Conservation (phyloP, 345 rosid genomes). For the Camelina laxa region DNA sequence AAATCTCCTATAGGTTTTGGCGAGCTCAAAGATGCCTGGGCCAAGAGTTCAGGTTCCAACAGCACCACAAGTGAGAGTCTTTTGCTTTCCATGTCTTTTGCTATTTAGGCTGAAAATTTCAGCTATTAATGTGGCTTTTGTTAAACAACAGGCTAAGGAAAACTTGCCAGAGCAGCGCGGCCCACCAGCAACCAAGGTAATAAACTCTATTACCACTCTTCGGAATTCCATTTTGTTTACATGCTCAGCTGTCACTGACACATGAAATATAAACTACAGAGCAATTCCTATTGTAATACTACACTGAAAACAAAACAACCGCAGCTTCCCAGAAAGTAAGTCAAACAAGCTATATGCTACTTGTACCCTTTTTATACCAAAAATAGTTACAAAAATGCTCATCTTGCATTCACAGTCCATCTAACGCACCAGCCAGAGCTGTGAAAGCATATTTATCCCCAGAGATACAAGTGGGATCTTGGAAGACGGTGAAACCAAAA, state of each 20-base stretch:
- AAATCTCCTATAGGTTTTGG: slow-evolving; percentile 50
- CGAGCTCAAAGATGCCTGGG: slow-evolving; percentile 44
- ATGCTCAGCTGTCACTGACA: slow-evolving; percentile 18
- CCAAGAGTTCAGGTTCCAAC: slow-evolving; percentile 48
- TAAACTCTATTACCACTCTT: slow-evolving; percentile 21
- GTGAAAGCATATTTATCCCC: slow-evolving; percentile 42
- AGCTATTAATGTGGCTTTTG: slow-evolving; percentile 29
- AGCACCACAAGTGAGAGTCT: slow-evolving; percentile 55
- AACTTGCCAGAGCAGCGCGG: slow-evolving; percentile 11
- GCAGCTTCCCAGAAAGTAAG: slow-evolving; percentile 57
- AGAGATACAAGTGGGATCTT: slow-evolving; percentile 58
- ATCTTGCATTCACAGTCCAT: slow-evolving; percentile 51
- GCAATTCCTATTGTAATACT: slow-evolving; percentile 37
- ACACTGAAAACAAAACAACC: slow-evolving; percentile 43
- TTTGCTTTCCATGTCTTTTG: slow-evolving; percentile 18
- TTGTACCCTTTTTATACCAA: slow-evolving; percentile 2
- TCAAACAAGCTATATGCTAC: slow-evolving; percentile 12
- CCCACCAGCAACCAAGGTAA: slow-evolving; percentile 40
- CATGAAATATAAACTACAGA: slow-evolving; percentile 50
- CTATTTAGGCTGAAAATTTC: slow-evolving; percentile 14
- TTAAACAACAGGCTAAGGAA: slow-evolving; percentile 37
- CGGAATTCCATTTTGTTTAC: slow-evolving; percentile 2
- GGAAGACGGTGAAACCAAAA: slow-evolving; percentile 65
- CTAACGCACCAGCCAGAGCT: slow-evolving; percentile 39
- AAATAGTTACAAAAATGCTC: not conserved